Percentiles rank a stretch among this genome's conserved stretches.
Conservation (phyloP, 176 grass and related monocot genomes). For the Carex parvula region DNA sequence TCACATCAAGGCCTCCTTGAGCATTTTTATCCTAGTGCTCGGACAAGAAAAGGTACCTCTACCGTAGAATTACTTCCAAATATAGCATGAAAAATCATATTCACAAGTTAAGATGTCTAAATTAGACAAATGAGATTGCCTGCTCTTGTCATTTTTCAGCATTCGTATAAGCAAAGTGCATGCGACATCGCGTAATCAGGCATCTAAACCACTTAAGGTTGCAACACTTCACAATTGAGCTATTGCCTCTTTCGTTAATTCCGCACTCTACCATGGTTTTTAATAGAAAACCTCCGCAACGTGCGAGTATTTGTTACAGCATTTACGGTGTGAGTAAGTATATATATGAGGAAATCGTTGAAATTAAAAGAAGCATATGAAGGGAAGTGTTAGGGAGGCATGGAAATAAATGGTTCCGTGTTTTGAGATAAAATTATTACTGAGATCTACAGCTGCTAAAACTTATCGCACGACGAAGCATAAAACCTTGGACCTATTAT, state of each 20-base stretch:
- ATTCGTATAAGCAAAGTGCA: neutral
- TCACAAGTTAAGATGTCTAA: neutral
- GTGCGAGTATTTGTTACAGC: neutral
- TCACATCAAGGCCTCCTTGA: neutral
- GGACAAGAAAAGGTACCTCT: neutral
- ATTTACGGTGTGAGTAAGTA: neutral
- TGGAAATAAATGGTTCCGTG: neutral
- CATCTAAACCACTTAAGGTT: neutral
- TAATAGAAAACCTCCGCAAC: neutral
- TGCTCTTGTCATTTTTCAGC: neutral
- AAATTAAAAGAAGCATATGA: neutral
- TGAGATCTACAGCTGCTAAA: neutral
- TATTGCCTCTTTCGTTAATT: neutral
- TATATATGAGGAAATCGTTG: neutral
- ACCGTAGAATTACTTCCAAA: neutral
- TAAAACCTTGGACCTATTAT: neutral
- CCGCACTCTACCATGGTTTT: neutral
- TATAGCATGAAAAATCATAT: neutral
- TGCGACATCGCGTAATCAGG: neutral
- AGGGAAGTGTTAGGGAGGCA: neutral
- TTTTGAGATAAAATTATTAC: neutral
- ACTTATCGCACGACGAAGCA: neutral
- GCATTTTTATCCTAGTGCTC: neutral
- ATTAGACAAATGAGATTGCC: neutral
- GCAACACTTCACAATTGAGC: neutral